A percentile compares a stretch with the other conserved stretches of the same genome.
Evolutionary conservation across 192 early-diverging fungal genomes (phyloP).

Genomic region (Linnemannia elongata): DNA sequence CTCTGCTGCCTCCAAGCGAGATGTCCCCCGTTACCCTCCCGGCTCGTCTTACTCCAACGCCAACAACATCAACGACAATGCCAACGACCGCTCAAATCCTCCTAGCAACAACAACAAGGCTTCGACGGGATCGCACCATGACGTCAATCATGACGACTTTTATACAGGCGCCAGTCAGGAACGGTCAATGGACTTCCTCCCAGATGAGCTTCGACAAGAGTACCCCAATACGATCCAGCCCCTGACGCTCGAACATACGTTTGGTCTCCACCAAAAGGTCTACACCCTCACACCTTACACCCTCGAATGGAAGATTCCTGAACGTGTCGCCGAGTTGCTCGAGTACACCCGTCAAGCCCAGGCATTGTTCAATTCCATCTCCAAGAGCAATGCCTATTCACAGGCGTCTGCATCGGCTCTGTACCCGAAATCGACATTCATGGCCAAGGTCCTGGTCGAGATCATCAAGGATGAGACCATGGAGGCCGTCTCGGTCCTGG

Average conservation of each 20-base stretch:
- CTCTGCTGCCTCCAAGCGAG: not conserved
- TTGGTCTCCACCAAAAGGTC: slow-evolving; percentile 56
- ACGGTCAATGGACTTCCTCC: slow-evolving; percentile 31
- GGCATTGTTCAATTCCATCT: not conserved
- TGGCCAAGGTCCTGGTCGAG: slow-evolving; percentile 38
- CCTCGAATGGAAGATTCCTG: slow-evolving; percentile 47
- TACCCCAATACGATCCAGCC: slow-evolving; percentile 38
- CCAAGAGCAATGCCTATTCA: not conserved
- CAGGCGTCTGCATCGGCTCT: not conserved
- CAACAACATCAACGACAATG: not conserved
- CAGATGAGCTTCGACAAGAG: slow-evolving; percentile 45
- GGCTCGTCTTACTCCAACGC: not conserved
- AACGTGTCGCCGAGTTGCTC: slow-evolving; percentile 25
- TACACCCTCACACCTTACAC: slow-evolving; percentile 48
- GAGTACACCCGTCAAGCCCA: slow-evolving; percentile 26
- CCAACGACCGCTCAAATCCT: not conserved
- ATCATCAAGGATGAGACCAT: slow-evolving; percentile 30
- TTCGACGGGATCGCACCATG: slow-evolving; percentile 13
- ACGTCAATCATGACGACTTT: slow-evolving; percentile 39
- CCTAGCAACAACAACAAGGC: too few relatives aligned
- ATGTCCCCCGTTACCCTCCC: not conserved
- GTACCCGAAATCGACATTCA: slow-evolving; percentile 15
- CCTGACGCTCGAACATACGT: slow-evolving; percentile 40
- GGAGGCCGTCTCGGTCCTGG: slow-evolving; percentile 29
- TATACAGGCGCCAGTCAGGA: slow-evolving; percentile 14